Conservation (phyloP, 345 rosid genomes). For the Boechera divaricarpa region DNA sequence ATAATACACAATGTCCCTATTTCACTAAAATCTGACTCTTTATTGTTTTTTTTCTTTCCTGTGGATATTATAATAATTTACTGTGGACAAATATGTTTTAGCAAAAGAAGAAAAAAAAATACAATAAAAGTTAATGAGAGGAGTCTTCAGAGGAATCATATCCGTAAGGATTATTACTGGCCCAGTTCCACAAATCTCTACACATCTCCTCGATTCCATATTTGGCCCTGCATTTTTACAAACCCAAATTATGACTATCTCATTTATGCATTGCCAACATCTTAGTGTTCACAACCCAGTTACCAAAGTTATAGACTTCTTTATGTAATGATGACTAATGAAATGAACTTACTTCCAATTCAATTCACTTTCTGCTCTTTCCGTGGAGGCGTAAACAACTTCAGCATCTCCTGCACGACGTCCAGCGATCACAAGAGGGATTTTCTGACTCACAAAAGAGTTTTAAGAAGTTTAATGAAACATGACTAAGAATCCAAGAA, state of each 20-base stretch:
- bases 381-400: constrained; percentile 85
- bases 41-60: neutral
- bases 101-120: neutral
- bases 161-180: constrained; percentile 91
- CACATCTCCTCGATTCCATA: constrained; percentile 92
- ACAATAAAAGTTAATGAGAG: neutral
- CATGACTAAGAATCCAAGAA: neutral
- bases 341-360: constrained; percentile 82
- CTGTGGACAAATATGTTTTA: constrained; percentile 23
- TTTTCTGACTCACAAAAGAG: constrained; percentile 54
- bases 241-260: neutral
- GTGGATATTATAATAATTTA: constrained; percentile 2
- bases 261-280: neutral
- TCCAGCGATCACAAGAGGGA: constrained; percentile 74
- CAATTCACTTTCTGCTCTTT: constrained; percentile 73
- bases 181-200: constrained; percentile 95
- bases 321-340: neutral
- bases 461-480: neutral
- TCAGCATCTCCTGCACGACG: constrained; percentile 90
- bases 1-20: constrained; percentile 13
- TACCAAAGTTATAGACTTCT: neutral
- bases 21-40: constrained; percentile 9
- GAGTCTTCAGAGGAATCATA: constrained; percentile 51
- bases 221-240: constrained; percentile 66
- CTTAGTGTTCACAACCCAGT: neutral